These are phyloP conservation scores for Bretschneidera sinensis DNA, from an alignment of 345 rosid genomes.

Conservation along the genomic window DNA sequence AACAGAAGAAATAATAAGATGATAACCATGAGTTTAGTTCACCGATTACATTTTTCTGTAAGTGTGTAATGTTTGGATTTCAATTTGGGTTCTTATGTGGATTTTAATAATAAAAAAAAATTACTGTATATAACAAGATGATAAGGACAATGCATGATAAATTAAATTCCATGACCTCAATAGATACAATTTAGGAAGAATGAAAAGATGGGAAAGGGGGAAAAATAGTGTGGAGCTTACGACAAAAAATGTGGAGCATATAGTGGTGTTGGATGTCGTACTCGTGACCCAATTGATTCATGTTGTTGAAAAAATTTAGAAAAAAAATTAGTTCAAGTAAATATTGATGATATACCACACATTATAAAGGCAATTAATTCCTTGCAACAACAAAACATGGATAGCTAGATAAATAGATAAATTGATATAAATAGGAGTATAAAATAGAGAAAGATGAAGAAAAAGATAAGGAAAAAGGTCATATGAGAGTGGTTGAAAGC, in stretches of 20 bases:
- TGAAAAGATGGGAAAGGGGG: too few relatives aligned
- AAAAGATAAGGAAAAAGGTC: constrained; percentile 10
- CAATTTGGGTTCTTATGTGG: too few relatives aligned
- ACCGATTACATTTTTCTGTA: too few relatives aligned
- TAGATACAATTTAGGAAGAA: background rate
- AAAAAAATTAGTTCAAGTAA: background rate
- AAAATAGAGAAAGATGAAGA: background rate
- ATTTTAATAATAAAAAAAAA: too few relatives aligned
- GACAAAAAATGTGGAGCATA: background rate
- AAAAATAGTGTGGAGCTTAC: too few relatives aligned
- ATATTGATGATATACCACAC: constrained; percentile 16
- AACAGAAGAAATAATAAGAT: too few relatives aligned
- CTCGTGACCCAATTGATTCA: background rate
- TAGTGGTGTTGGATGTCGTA: background rate
- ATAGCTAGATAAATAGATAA: constrained; percentile 4
- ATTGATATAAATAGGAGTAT: background rate
- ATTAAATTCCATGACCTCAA: too few relatives aligned
- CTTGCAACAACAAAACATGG: constrained; percentile 20
- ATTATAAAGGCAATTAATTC: constrained; percentile 7
- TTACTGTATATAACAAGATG: too few relatives aligned
- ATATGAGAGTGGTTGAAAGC: background rate
- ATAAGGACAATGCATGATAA: too few relatives aligned
- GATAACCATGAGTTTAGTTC: too few relatives aligned
- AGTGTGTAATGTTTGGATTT: too few relatives aligned
- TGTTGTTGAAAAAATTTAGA: background rate